Evolutionary conservation across 2,329 filamentous ascomycete species (phyloP).

Genomic region (Ophiognomonia clavigignenti-juglandacearum): DNA sequence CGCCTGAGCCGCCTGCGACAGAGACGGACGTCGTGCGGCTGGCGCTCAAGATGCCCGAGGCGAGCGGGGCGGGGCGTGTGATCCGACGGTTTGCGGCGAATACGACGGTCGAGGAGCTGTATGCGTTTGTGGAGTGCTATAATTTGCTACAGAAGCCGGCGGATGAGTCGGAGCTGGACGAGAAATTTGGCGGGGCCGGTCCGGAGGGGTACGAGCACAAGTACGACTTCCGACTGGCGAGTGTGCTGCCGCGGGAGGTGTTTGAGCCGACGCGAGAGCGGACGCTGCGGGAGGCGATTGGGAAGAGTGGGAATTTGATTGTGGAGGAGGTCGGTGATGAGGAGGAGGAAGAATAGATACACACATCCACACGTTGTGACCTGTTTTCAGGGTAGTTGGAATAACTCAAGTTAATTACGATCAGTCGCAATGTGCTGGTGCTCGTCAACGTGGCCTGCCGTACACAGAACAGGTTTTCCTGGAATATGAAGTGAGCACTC

Average conservation of each 20-base stretch:
- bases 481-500: too few species aligned
- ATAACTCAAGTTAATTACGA: too few species aligned
- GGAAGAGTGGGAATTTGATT: constrained; percentile 80
- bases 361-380: too few species aligned
- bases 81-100: constrained; percentile 67
- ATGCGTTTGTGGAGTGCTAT: constrained; percentile 94
- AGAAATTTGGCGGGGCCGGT: constrained; percentile 32
- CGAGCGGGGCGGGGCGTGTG: constrained; percentile 63
- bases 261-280: constrained; percentile 64
- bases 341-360: constrained; percentile 8
- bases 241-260: constrained; percentile 77
- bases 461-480: too few species aligned
- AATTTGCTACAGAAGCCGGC: constrained; percentile 49
- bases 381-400: too few species aligned
- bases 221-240: constrained; percentile 82
- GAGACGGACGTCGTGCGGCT: constrained; percentile 69
- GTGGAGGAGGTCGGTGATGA: constrained; percentile 58
- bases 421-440: too few species aligned
- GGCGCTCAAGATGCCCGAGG: constrained; percentile 58
- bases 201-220: constrained; percentile 71
- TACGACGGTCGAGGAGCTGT: constrained; percentile 80
- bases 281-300: constrained; percentile 68
- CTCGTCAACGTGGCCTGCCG: too few species aligned
- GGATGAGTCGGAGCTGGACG: constrained; percentile 23
- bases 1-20: constrained; percentile 59